Percentiles rank a stretch among this genome's conserved stretches.
Conservation (phyloP, 2,329 filamentous ascomycete species). For the Neofusicoccum ribis region DNA sequence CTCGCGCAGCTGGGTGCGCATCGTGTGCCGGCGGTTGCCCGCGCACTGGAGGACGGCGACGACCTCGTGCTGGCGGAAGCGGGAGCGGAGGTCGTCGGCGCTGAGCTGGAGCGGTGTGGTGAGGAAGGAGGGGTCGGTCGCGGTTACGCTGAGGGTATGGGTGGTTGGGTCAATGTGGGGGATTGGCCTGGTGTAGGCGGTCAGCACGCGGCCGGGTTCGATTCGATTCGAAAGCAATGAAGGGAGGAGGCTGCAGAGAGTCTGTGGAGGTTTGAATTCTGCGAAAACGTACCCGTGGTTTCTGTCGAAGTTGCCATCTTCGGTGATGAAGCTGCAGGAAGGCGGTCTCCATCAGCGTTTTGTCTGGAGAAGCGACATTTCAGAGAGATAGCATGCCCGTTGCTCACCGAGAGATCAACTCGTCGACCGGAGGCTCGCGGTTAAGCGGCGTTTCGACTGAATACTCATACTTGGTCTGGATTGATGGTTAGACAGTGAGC, state of each 20-base stretch:
- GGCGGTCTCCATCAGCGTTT: background rate
- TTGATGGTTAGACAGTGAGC: background rate
- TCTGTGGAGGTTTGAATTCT: background rate
- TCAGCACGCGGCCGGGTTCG: too few relatives aligned
- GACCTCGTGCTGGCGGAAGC: conserved; percentile 55
- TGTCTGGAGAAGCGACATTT: background rate
- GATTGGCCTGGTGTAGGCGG: conserved; percentile 37
- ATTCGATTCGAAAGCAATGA: too few relatives aligned
- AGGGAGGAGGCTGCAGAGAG: too few relatives aligned
- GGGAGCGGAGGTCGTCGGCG: conserved; percentile 46
- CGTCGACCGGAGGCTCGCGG: conserved; percentile 47
- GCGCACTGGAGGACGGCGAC: conserved; percentile 60
- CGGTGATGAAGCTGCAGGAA: conserved; percentile 49
- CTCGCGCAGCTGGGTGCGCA: conserved; percentile 61
- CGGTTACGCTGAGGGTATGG: conserved; percentile 51
- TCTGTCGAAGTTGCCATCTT: conserved; percentile 54
- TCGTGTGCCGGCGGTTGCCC: conserved; percentile 61
- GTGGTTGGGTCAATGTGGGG: conserved; percentile 46
- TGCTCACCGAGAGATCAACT: conserved; percentile 45
- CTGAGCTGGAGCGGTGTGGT: conserved; percentile 39
- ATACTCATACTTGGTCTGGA: conserved; percentile 32
- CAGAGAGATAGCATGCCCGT: too few relatives aligned
- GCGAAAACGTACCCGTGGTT: conserved; percentile 48
- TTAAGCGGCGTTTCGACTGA: conserved; percentile 50
- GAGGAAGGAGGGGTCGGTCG: conserved; percentile 39